Conservation (phyloP, 176 grass and related monocot species). For the Bothriochloa decipiens region DNA sequence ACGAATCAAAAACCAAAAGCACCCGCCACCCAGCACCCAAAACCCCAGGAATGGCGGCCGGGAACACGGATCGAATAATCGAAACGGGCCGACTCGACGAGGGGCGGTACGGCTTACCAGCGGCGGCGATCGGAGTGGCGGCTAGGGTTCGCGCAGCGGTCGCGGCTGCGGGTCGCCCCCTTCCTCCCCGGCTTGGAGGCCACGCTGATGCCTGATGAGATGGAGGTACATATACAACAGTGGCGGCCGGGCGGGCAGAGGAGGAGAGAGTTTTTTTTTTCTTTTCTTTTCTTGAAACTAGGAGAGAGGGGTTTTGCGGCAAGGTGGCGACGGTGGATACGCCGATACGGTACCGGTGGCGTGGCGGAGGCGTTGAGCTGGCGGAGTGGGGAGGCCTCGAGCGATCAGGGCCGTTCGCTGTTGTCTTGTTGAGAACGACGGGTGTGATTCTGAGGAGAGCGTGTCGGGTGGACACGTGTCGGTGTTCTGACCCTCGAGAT, state of each 20-base stretch:
- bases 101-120: constrained; percentile 8
- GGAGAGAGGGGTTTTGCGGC: constrained; percentile 29
- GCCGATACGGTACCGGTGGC: constrained; percentile 12
- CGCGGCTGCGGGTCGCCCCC: constrained; percentile 4
- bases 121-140: constrained; percentile 10
- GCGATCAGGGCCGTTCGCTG: constrained; percentile 2
- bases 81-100: background rate
- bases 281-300: too few relatives aligned
- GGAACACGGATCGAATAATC: constrained; percentile 10
- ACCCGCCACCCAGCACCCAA: background rate
- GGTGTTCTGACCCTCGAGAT: too few relatives aligned
- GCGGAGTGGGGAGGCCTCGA: too few relatives aligned
- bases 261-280: too few relatives aligned
- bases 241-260: constrained; percentile 4
- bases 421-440: background rate
- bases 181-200: constrained; percentile 28
- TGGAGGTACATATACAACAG: constrained; percentile 22
- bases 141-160: constrained; percentile 34
- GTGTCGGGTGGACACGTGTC: too few relatives aligned
- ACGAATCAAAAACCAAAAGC: constrained; percentile 36
- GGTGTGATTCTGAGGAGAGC: background rate
- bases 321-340: background rate
- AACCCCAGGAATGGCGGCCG: constrained; percentile 40
- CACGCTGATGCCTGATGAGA: constrained; percentile 19
- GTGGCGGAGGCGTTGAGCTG: background rate